These are phyloP conservation scores for Venturia pyrina DNA, from an alignment of 2,329 filamentous ascomycete species.

Conservation along the genomic window DNA sequence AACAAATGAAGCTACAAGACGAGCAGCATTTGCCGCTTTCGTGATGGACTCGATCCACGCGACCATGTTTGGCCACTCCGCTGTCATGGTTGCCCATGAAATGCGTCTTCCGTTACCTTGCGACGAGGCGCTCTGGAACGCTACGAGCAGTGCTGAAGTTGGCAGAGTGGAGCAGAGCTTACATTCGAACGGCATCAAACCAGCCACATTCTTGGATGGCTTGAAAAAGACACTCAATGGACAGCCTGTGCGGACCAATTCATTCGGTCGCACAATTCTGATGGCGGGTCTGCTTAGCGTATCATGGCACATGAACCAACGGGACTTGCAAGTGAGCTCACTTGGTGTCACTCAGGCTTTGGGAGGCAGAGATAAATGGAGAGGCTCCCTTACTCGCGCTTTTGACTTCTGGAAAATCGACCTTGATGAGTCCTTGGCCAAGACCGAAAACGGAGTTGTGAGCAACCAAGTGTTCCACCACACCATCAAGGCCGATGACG, in stretches of 20 bases:
- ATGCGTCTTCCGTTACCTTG: constrained; percentile 86
- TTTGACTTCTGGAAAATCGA: constrained; percentile 92
- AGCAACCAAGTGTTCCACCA: constrained; percentile 23
- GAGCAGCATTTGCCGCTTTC: constrained; percentile 88
- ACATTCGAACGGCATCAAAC: constrained; percentile 70
- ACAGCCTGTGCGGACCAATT: constrained; percentile 80
- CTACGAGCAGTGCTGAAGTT: constrained; percentile 78
- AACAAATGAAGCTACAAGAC: constrained; percentile 78
- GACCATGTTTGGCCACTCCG: constrained; percentile 95
- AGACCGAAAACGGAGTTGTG: constrained; percentile 30
- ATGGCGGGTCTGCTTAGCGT: constrained; percentile 92
- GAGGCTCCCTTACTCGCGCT: constrained; percentile 69
- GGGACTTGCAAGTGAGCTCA: constrained; percentile 84
- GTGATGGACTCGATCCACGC: constrained; percentile 92
- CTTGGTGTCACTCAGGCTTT: constrained; percentile 70
- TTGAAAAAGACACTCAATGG: constrained; percentile 80
- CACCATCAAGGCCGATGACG: constrained; percentile 37
- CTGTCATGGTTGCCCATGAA: constrained; percentile 94
- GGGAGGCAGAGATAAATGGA: constrained; percentile 86
- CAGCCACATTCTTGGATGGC: constrained; percentile 79
- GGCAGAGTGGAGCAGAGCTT: constrained; percentile 72
- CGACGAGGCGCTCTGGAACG: constrained; percentile 87
- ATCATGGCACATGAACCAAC: constrained; percentile 95
- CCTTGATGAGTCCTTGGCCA: constrained; percentile 73
- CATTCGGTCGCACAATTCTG: constrained; percentile 83